Evolutionary conservation across 192 early-diverging fungal species (phyloP), one percentile per base, ranked within the genome.

Genomic region (Obelidium mucronatum): DNA sequence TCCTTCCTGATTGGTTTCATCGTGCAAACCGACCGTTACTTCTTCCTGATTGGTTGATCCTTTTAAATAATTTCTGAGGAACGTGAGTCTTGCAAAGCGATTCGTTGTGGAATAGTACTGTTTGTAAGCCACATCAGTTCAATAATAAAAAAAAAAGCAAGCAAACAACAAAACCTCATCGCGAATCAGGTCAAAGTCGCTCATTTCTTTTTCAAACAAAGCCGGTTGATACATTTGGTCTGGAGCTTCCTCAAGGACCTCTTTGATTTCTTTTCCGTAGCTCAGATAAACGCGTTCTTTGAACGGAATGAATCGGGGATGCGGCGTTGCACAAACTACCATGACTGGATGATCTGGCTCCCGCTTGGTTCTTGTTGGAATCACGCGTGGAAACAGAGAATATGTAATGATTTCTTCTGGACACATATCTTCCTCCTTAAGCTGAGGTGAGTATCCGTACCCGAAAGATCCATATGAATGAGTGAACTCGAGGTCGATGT

Each of bases 391-490:
- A 31, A 86, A 78, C 28, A 86, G 73, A 1, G 81, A 86, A 59
- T 79, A 85, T 19, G 70, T 39, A 6, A 82, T 67, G 8, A 77
- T 34, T 36, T 85, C 81, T n/a, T 79, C 73, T 1, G 83, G 74
- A 1, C 19, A 58, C 35, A 72, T 40, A 44, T 85, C 78, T 33
- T 82, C 75, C 36, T 81, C 83, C 40, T 76, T 54, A 35, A 82
- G 62, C 52, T 80, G 64, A 15, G 60, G 71, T 2, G 83, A 85
- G n/a, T 73, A 66, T 8, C 85, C 85, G 55, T 86, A 86, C n/a
- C 85, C 85, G 61, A 86, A 86, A 30, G 51, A 40, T 1, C 85
- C 85, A 63, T 86, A 86, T 42, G 82, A 78, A 54, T 77, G 85
- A 6, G 85, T 86, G 19, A 86, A 58, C 44, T 86, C 85, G 40